These are phyloP conservation scores for Eurotiales sp. DNA, from an alignment of 2,329 filamentous ascomycete species.

Conservation along the genomic window DNA sequence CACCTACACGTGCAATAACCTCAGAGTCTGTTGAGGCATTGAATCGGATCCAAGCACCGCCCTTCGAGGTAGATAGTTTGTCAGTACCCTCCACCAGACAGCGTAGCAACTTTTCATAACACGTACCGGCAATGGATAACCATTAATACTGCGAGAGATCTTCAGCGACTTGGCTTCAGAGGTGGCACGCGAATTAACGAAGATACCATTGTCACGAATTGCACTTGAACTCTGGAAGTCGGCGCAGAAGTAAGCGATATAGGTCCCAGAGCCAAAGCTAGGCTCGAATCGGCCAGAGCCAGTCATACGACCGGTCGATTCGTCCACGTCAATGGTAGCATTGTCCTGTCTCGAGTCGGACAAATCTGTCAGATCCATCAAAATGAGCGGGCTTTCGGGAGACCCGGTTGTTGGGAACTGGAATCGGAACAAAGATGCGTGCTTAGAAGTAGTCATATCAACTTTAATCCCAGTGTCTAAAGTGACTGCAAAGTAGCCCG, in stretches of 20 bases:
- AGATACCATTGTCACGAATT: slow-evolving; percentile 60
- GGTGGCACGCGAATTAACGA: slow-evolving; percentile 58
- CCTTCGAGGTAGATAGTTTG: slow-evolving; percentile 21
- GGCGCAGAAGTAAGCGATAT: slow-evolving; percentile 61
- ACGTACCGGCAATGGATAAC: slow-evolving; percentile 45
- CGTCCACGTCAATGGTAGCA: slow-evolving; percentile 56
- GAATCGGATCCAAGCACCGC: slow-evolving; percentile 64
- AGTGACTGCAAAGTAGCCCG: slow-evolving; percentile 63
- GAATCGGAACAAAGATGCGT: slow-evolving; percentile 62
- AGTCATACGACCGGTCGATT: slow-evolving; percentile 56
- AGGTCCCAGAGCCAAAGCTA: slow-evolving; percentile 62
- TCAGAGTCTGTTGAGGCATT: slow-evolving; percentile 46
- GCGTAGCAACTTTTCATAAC: background rate
- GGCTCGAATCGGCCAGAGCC: slow-evolving; percentile 60
- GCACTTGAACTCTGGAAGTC: slow-evolving; percentile 57
- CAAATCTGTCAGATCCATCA: slow-evolving; percentile 63
- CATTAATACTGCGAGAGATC: slow-evolving; percentile 56
- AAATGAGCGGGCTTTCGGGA: slow-evolving; percentile 52
- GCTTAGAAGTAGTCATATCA: slow-evolving; percentile 65
- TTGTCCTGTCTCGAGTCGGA: slow-evolving; percentile 59
- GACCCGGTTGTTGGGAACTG: slow-evolving; percentile 49
- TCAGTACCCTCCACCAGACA: background rate
- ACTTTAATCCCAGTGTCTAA: slow-evolving; percentile 55
- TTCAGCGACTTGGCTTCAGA: slow-evolving; percentile 51
- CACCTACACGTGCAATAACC: slow-evolving; percentile 61